Base-by-base conservation (phyloP, 1,139 yeast species). In the Suhomyces yuchorum region DNA sequence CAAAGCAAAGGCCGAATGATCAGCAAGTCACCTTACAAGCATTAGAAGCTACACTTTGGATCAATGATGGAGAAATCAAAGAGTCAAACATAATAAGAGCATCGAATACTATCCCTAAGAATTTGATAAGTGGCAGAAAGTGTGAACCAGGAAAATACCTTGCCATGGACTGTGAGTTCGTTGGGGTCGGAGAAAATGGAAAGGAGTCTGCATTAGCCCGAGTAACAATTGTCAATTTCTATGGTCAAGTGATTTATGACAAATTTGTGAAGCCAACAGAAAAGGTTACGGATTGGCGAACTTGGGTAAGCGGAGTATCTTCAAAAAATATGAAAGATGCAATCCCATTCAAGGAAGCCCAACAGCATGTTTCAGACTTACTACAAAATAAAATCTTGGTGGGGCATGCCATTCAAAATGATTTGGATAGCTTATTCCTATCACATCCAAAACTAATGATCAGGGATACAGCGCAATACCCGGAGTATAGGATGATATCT, bases 141-240 rank as follows among this genome's bases (percentile, higher is more conserved):
- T 55, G 47, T 42, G 78, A 74, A 43, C 74, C 81, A 1, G 97
- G 97, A 0, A 85, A 79, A 57, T 90, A 80, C 56, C 57, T 92
- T 7, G 91, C 97, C 0, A 80, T 92, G 50, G 98, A 92, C 68
- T 91, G 97, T 72, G 98, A 92, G 60, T 91, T 92, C 73, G 97
- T 92, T 1, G 97, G 97, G 5, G 84, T 87, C 0, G 97, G 97
- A 0, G 80, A 78, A 1, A 83, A 82, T 18, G 96, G 95, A 7
- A 58, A 61, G 32, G 80, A 77, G 40, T 84, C 92, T 4, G 92
- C 85, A 1, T 72, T 92, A 26, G 97, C 97, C 0, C 76, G 98
- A 56, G 92, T 91, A 0, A 88, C 97, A 0, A 71, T 92, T 11
- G 97, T 92, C 3, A 90, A 92, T 63, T 89, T 77, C 61, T 85